Conservation (phyloP, 1,284 basidiomycete genomes). For the Pterulicium gracile region DNA sequence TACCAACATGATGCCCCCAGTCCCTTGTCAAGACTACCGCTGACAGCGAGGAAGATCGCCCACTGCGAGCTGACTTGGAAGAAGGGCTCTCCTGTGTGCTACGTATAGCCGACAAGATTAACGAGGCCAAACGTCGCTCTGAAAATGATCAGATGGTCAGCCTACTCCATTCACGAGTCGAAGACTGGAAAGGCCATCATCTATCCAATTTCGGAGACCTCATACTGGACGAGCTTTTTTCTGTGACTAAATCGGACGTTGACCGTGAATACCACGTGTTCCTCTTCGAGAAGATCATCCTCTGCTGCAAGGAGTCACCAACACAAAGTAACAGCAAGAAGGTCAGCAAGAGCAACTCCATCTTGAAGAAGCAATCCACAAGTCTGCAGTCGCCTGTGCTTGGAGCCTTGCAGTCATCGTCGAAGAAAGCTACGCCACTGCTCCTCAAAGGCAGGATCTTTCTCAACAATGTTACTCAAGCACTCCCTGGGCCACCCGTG, state of each 20-base stretch:
- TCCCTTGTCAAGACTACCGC: conserved; percentile 56
- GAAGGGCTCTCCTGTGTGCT: conserved; percentile 80
- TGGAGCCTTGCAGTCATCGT: conserved; percentile 38
- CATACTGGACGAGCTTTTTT: conserved; percentile 89
- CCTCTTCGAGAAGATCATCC: conserved; percentile 96
- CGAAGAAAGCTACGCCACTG: conserved; percentile 71
- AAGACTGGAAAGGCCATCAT: conserved; percentile 99
- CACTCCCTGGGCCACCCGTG: conserved; percentile 44
- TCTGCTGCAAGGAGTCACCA: conserved; percentile 89
- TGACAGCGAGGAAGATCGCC: conserved; percentile 46
- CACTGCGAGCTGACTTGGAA: conserved; percentile 74
- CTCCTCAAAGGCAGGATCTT: conserved; percentile 97
- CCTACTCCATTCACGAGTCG: conserved; percentile 83
- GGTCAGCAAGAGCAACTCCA: conserved; percentile 61
- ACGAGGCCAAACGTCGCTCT: conserved; percentile 85
- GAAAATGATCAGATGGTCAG: conserved; percentile 85
- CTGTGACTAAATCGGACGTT: conserved; percentile 93
- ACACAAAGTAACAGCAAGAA: conserved; percentile 44
- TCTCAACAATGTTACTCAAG: conserved; percentile 89
- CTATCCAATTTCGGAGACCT: conserved; percentile 89
- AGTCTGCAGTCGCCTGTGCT: conserved; percentile 30
- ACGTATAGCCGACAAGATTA: conserved; percentile 92
- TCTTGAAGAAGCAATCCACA: conserved; percentile 67
- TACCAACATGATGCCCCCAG: conserved; percentile 25
- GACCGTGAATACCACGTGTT: conserved; percentile 99